A percentile compares a stretch with the other conserved stretches of the same genome.
phyloP scores from a whole-genome alignment of 208 protist species.

The Leptomonas pyrrhocoris region DNA sequence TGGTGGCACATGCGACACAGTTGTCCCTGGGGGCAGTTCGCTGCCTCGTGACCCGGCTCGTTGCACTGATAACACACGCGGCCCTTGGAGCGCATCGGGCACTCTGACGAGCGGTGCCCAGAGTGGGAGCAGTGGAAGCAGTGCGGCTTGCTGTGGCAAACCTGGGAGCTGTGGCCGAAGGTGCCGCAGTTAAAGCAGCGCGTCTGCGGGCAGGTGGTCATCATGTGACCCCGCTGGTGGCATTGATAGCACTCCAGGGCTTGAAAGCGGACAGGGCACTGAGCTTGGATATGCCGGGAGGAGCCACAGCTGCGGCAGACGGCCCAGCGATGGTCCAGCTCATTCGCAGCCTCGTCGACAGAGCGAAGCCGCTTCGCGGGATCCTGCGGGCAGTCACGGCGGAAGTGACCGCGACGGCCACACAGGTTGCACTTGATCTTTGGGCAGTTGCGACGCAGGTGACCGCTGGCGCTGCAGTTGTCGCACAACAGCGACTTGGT shows the following conservation, averaged over 20 bases:
- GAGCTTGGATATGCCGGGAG: constrained; percentile 69
- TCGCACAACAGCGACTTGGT: constrained; percentile 30
- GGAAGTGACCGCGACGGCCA: constrained; percentile 61
- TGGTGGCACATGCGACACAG: constrained; percentile 84
- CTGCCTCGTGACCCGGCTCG: constrained; percentile 84
- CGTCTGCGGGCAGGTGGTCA: constrained; percentile 81
- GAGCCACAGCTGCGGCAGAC: constrained; percentile 80
- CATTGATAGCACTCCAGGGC: constrained; percentile 85
- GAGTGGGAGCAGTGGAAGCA: constrained; percentile 88
- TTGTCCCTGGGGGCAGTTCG: constrained; percentile 71
- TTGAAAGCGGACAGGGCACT: constrained; percentile 67
- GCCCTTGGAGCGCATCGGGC: constrained; percentile 70
- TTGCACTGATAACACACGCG: constrained; percentile 90
- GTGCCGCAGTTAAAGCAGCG: constrained; percentile 91
- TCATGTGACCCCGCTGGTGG: constrained; percentile 82
- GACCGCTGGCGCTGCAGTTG: constrained; percentile 46
- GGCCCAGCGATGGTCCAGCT: constrained; percentile 47
- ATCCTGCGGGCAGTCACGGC: constrained; percentile 52
- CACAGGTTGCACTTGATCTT: constrained; percentile 61
- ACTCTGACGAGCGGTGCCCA: constrained; percentile 81
- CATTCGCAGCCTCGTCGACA: constrained; percentile 4
- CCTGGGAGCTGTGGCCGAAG: constrained; percentile 83
- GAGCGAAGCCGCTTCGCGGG: constrained; percentile 19
- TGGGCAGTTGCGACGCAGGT: constrained; percentile 66
- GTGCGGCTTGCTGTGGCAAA: constrained; percentile 82